A percentile compares a stretch with the other conserved stretches of the same genome.
phyloP scores from a whole-genome alignment of 257 asterid genomes.

The Solanum tarapatanum region DNA sequence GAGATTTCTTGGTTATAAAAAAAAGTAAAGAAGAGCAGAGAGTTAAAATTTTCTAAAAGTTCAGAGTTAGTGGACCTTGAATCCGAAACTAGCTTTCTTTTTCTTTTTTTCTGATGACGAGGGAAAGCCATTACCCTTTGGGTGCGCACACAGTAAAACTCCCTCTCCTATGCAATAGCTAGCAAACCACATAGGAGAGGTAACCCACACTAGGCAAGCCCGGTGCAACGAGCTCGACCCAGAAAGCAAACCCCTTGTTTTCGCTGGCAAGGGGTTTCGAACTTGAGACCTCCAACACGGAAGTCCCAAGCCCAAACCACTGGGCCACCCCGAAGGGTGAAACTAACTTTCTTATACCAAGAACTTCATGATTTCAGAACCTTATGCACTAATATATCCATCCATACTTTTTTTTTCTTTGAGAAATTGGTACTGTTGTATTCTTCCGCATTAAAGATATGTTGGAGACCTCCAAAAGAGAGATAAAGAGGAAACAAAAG shows the following conservation, averaged over 20 bases:
- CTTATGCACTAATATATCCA: background rate
- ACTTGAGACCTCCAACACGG: too few relatives aligned
- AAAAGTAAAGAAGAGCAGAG: background rate
- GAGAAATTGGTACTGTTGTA: background rate
- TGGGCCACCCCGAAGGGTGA: too few relatives aligned
- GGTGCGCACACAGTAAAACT: too few relatives aligned
- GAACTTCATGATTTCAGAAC: background rate
- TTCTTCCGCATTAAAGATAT: background rate
- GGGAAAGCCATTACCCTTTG: too few relatives aligned
- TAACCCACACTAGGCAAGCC: too few relatives aligned
- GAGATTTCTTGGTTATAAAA: background rate
- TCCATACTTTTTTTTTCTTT: background rate
- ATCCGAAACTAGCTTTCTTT: background rate
- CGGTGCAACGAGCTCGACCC: too few relatives aligned
- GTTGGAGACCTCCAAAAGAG: background rate
- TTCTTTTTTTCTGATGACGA: too few relatives aligned
- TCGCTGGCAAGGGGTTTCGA: too few relatives aligned
- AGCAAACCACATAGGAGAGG: too few relatives aligned
- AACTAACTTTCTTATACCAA: background rate
- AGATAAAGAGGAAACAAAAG: background rate
- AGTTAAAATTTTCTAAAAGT: background rate
- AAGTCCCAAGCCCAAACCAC: too few relatives aligned
- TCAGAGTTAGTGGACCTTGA: background rate
- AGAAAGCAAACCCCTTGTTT: too few relatives aligned
- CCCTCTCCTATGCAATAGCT: too few relatives aligned